Conservation (phyloP, 2,329 filamentous ascomycete species). For the Aspergillus felis region DNA sequence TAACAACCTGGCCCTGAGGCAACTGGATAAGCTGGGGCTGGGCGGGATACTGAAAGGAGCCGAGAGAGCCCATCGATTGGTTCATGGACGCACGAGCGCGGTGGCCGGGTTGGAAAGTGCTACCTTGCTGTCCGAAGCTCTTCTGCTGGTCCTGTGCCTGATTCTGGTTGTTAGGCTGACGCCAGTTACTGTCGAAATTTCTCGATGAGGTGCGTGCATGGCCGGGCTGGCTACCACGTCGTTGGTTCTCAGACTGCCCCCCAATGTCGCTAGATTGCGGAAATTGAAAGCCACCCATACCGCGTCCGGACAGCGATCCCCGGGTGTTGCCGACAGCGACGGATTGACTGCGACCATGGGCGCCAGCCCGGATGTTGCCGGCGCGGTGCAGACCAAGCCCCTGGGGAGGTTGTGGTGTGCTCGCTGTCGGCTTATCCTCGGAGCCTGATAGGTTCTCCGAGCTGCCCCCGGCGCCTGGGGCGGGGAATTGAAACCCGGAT, state of each 20-base stretch:
- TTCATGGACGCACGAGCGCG: slow-evolving; percentile 79
- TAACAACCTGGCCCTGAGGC: slow-evolving; percentile 74
- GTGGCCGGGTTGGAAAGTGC: slow-evolving; percentile 87
- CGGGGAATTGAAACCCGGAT: slow-evolving; percentile 90
- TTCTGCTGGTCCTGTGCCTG: slow-evolving; percentile 49
- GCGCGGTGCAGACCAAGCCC: slow-evolving; percentile 66
- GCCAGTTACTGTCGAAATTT: slow-evolving; percentile 98
- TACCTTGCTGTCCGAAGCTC: slow-evolving; percentile 64
- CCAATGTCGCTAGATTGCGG: slow-evolving; percentile 53
- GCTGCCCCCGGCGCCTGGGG: slow-evolving; percentile 59
- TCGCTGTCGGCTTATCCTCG: slow-evolving; percentile 42
- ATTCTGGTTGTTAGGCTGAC: slow-evolving; percentile 64
- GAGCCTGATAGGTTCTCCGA: slow-evolving; percentile 54
- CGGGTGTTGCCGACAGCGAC: slow-evolving; percentile 60
- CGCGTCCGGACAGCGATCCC: slow-evolving; percentile 58
- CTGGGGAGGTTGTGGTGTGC: slow-evolving; percentile 51
- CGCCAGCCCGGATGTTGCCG: slow-evolving; percentile 80
- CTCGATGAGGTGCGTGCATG: slow-evolving; percentile 80
- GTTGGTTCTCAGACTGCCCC: slow-evolving; percentile 62
- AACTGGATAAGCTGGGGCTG: slow-evolving; percentile 87
- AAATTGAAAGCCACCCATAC: slow-evolving; percentile 70
- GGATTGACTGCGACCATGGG: slow-evolving; percentile 49
- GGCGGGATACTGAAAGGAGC: slow-evolving; percentile 80
- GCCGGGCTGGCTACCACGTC: slow-evolving; percentile 67
- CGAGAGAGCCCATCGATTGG: slow-evolving; percentile 78